phyloP scores from a whole-genome alignment of 148 eudicot genomes.

The Beta vulgaris region DNA sequence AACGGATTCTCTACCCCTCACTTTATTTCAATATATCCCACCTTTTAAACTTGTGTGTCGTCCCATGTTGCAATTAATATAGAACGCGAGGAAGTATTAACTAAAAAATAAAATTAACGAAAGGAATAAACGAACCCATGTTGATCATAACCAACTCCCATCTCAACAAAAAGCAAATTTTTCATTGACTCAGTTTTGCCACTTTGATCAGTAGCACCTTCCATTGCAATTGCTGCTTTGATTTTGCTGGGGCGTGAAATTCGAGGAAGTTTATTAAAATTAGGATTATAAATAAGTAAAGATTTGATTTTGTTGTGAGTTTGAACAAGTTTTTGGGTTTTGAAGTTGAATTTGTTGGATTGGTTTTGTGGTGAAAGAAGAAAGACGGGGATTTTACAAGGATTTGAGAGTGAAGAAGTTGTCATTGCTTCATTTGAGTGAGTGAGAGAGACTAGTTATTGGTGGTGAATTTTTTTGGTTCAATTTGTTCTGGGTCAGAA shows the following conservation, averaged over 20 bases:
- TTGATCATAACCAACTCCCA: slow-evolving; percentile 98
- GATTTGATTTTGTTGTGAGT: neutral
- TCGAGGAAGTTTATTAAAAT: slow-evolving; percentile 21
- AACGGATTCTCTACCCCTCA: too few species aligned
- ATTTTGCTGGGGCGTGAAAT: slow-evolving; percentile 24
- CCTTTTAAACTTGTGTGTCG: too few species aligned
- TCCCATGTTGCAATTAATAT: too few species aligned
- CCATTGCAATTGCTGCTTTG: slow-evolving; percentile 22
- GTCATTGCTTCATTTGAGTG: neutral
- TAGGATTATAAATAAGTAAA: too few species aligned
- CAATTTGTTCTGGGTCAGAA: neutral
- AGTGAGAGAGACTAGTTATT: too few species aligned
- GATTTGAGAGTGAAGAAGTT: slow-evolving; percentile 2
- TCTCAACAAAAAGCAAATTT: slow-evolving; percentile 83
- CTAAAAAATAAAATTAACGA: neutral
- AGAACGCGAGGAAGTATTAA: too few species aligned
- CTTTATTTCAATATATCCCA: too few species aligned
- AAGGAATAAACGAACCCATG: slow-evolving; percentile 58
- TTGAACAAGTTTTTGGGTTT: slow-evolving; percentile 3
- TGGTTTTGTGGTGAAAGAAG: neutral
- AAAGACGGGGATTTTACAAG: neutral
- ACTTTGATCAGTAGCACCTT: slow-evolving; percentile 29
- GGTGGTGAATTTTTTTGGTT: too few species aligned
- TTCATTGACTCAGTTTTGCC: slow-evolving; percentile 31
- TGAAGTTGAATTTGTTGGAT: neutral